These are phyloP conservation scores for Centaurea solstitialis DNA, from an alignment of 129 eudicot species.

Conservation along the genomic window DNA sequence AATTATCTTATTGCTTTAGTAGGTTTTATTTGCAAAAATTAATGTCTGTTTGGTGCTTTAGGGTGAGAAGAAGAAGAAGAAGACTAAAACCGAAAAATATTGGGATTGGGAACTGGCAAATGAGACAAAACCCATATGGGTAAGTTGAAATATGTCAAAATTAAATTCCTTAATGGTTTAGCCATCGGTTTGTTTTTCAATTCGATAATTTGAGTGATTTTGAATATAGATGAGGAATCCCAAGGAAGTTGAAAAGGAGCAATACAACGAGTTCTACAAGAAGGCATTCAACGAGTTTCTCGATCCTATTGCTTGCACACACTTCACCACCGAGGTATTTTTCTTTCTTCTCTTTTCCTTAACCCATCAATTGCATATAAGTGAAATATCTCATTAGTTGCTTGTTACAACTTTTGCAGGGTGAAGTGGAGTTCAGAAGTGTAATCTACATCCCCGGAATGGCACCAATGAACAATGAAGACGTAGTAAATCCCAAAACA, in stretches of 20 bases:
- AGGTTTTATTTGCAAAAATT: neutral
- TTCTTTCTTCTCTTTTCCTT: neutral
- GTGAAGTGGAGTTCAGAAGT: constrained; percentile 95
- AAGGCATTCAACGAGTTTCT: constrained; percentile 84
- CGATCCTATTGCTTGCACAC: constrained; percentile 80
- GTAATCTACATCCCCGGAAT: constrained; percentile 91
- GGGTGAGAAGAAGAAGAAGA: constrained; percentile 84
- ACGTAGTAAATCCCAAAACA: constrained; percentile 86
- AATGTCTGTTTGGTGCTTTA: constrained; percentile 25
- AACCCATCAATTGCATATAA: neutral
- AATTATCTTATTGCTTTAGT: neutral
- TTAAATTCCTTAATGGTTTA: neutral
- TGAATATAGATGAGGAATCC: constrained; percentile 80
- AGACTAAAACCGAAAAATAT: constrained; percentile 85
- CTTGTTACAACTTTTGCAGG: constrained; percentile 43
- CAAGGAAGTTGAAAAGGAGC: constrained; percentile 84
- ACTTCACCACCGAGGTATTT: constrained; percentile 93
- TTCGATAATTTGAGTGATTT: constrained; percentile 11
- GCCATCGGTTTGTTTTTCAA: neutral
- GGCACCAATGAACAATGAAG: constrained; percentile 97
- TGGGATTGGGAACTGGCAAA: constrained; percentile 99
- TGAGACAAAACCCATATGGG: constrained; percentile 98
- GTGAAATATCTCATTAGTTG: neutral
- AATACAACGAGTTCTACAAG: constrained; percentile 90
- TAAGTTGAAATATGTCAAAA: constrained; percentile 29